These are phyloP conservation scores for Warburgia ugandensis DNA, from an alignment of 164 flowering plant species.

Conservation along the genomic window DNA sequence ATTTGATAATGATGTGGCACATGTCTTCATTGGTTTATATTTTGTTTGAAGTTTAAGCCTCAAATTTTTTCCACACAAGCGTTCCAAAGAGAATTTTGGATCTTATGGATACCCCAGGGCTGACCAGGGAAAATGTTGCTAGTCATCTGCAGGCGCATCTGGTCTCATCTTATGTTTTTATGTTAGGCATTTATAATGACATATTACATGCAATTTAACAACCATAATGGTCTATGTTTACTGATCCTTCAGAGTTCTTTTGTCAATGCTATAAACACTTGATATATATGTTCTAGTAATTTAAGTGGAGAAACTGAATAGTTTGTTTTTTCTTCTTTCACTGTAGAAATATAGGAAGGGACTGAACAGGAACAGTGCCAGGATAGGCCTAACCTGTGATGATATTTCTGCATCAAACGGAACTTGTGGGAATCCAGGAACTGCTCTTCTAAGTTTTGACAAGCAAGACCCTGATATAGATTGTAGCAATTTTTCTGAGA, in stretches of 20 bases:
- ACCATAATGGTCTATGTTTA: too few species aligned
- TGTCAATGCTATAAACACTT: neutral
- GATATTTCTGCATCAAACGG: neutral
- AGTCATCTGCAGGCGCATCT: slow-evolving; percentile 38
- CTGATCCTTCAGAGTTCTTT: neutral
- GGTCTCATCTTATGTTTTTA: too few species aligned
- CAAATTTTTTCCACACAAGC: slow-evolving; percentile 21
- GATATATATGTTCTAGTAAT: too few species aligned
- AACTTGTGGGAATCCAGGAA: slow-evolving; percentile 1
- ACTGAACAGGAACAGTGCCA: slow-evolving; percentile 10
- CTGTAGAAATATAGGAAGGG: slow-evolving; percentile 22
- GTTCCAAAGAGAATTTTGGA: slow-evolving; percentile 30
- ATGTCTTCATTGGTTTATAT: too few species aligned
- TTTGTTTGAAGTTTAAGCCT: too few species aligned
- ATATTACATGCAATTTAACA: too few species aligned
- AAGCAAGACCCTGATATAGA: slow-evolving; percentile 1
- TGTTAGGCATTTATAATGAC: too few species aligned
- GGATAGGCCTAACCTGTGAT: slow-evolving; percentile 3
- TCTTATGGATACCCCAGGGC: slow-evolving; percentile 23
- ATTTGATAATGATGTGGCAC: too few species aligned
- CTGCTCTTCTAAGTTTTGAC: slow-evolving; percentile 2
- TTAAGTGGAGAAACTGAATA: slow-evolving; percentile 1
- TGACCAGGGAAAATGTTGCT: slow-evolving; percentile 30
- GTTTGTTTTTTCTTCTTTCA: neutral
- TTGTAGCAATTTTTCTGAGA: neutral